Percentiles rank a stretch among this genome's conserved stretches.
phyloP scores from a whole-genome alignment of 352 stramenopile species.

The Pythium aphanidermatum region DNA sequence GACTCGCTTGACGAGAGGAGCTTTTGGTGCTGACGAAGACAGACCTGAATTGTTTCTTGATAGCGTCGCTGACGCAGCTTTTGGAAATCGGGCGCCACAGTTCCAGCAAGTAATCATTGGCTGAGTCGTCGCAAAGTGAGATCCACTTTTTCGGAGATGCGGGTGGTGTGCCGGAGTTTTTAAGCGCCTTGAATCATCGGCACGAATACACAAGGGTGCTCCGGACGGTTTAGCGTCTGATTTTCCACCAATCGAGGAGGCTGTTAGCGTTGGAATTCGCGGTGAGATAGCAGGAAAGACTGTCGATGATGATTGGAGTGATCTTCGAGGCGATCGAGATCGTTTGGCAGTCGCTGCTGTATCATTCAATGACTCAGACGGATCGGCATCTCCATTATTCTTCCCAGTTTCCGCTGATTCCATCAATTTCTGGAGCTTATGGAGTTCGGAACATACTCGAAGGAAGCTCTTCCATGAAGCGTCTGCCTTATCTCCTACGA shows the following conservation, averaged over 20 bases:
- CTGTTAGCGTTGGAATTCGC: constrained; percentile 6
- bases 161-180: constrained; percentile 1
- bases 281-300: constrained; percentile 29
- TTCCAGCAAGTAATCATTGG: constrained; percentile 57
- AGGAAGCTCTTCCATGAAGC: constrained; percentile 48
- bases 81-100: constrained; percentile 48
- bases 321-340: not conserved
- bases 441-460: constrained; percentile 27
- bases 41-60: too few relatives aligned
- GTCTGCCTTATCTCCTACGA: constrained; percentile 23
- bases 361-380: not conserved
- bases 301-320: constrained; percentile 3
- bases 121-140: constrained; percentile 19
- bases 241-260: constrained; percentile 4
- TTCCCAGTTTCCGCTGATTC: not conserved
- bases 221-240: not conserved
- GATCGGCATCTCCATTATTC: not conserved
- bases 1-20: not conserved
- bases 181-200: not conserved
- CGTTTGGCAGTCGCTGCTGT: not conserved
- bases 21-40: not conserved
- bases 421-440: constrained; percentile 32
- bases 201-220: constrained; percentile 1
- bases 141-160: not conserved
- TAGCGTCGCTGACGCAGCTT: not conserved